Evolutionary conservation across 805 yeast genomes (phyloP), one percentile per base, ranked within the genome.

Genomic region (Saccharomycopsis sp.): DNA sequence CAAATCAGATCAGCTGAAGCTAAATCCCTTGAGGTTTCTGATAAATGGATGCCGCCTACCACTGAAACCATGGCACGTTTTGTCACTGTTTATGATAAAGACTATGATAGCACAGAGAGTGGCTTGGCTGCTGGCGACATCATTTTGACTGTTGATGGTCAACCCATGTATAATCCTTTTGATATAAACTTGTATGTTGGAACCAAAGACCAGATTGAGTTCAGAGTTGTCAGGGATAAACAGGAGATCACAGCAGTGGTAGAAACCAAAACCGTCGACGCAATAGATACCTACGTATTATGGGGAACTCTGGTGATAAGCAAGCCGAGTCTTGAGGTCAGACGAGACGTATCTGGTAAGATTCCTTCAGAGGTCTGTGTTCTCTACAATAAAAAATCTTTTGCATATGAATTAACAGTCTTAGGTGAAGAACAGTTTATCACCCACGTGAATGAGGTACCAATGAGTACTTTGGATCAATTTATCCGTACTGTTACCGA

Each of bases 51-150:
- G 7, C 59, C 75, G 15, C n/a, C n/a, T n/a, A n/a, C 38, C 9
- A 29, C 9, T 29, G 38, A 29, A 29, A 29, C 38, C 5, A 29
- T 12, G 12, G 38, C 38, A 29, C 5, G 12, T 7, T 12, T 29
- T 12, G 5, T 29, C 12, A 7, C 12, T 7, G 38, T 29, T 29
- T 5, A 12, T 12, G 54, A 52, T 24, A 14, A 15, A 12, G 65
- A 68, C 15, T 81, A 74, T 56, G 60, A 63, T 1, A 64, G 64
- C 23, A 63, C 24, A 22, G 25, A 65, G 23, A 50, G 56, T 2
- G 70, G 66, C 53, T 66, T 75, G 34, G 67, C 70, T 58, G 78
- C 83, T 1, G 96, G 96, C 61, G 97, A 92, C 71, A 83, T 91
- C 35, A 75, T 92, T 15, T 73, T 92, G 41, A 77, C 91, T 1